Evolutionary conservation across 2,329 filamentous ascomycete species (phyloP), one percentile per base, ranked within the genome.

Genomic region (Cytospora paraplurivora): DNA sequence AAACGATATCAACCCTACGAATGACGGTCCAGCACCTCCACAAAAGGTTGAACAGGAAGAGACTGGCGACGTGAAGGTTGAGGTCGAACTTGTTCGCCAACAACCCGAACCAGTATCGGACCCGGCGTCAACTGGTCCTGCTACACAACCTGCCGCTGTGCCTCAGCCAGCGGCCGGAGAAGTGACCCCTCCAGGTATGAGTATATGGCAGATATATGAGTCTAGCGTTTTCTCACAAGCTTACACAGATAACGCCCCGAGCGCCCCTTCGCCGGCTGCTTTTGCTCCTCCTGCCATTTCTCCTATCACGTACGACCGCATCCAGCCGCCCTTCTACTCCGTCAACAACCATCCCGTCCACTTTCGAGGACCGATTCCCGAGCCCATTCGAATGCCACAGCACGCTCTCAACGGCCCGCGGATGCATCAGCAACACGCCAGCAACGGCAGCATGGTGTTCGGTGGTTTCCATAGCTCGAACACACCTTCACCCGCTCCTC

Each of bases 391-490:
- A 35, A 19, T 65, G 44, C 63, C 62, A 59, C 67, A 69, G 21
- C 61, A 69, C 8, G 53, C 63, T 12, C 62, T 74, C 38, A 75
- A 75, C 50, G 74, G 74, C 32, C 76, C 70, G 21, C 72, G 70
- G 37, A 72, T 81, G 68, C 82, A 86, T 67, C 82, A 85, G 58
- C 72, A 79, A 49, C 84, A 83, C 60, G 79, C 78, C 15, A 87
- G 82, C 71, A 81, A 81, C 64, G 79, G 82, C 44, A 86, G 81
- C 71, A 75, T 87, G 58, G 78, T 86, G 66, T 87, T 88, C 69
- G 83, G 83, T 38, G 77, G 77, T 7, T 82, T 84, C 66, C 75
- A 80, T 37, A 81, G 79, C 19, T 88, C 86, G 13, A 82, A 83
- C 69, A 81, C 78, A 59, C 83, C 85, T 0, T 88, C 86, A 6